These are phyloP conservation scores for Podila verticillata DNA, from an alignment of 192 early-diverging fungal genomes.

Conservation along the genomic window DNA sequence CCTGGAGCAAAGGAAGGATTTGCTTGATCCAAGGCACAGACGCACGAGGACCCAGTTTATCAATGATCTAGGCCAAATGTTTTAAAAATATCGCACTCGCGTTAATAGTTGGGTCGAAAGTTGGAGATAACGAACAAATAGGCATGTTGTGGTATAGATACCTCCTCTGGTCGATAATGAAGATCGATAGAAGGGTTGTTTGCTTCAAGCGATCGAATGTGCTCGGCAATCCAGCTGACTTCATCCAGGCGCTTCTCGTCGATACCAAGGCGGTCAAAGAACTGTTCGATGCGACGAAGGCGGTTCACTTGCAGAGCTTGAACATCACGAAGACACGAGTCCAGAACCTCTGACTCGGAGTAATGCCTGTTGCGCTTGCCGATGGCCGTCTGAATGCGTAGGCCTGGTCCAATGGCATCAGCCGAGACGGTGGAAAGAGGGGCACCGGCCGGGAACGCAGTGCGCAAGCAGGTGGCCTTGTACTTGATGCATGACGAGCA, in stretches of 20 bases:
- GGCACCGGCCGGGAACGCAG: slow-evolving; percentile 25
- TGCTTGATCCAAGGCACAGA: slow-evolving; percentile 34
- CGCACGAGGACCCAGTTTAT: slow-evolving; percentile 20
- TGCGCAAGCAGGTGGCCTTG: slow-evolving; percentile 39
- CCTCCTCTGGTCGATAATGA: slow-evolving; percentile 25
- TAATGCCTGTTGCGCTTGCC: slow-evolving; percentile 36
- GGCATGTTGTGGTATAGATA: neutral
- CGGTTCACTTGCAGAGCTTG: slow-evolving; percentile 26
- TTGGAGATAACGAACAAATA: neutral
- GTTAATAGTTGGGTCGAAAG: neutral
- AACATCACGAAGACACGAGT: slow-evolving; percentile 44
- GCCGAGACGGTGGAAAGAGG: slow-evolving; percentile 36
- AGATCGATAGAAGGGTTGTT: neutral
- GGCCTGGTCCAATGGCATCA: slow-evolving; percentile 22
- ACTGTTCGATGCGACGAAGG: slow-evolving; percentile 37
- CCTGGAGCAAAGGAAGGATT: slow-evolving; percentile 28
- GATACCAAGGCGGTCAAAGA: slow-evolving; percentile 40
- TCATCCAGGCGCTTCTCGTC: slow-evolving; percentile 44
- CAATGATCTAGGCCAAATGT: slow-evolving; percentile 7
- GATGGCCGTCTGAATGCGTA: slow-evolving; percentile 9
- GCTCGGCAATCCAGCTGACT: slow-evolving; percentile 35
- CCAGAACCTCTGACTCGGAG: slow-evolving; percentile 36
- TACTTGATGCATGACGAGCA: slow-evolving; percentile 50
- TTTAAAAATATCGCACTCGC: neutral
- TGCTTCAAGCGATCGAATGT: slow-evolving; percentile 18